phyloP scores from a whole-genome alignment of 768 basidiomycete species.

The Lactarius hatsudake region DNA sequence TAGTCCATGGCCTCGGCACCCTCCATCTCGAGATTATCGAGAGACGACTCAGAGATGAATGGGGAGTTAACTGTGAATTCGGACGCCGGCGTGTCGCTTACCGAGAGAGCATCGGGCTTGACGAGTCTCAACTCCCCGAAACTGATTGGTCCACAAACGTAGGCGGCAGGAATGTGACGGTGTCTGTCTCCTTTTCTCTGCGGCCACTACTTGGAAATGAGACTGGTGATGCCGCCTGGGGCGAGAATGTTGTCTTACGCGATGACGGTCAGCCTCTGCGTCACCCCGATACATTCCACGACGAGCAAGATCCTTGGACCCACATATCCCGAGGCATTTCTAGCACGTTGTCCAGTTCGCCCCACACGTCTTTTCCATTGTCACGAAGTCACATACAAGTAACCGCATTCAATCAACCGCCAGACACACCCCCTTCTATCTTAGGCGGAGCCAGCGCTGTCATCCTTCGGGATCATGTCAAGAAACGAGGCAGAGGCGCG shows the following conservation, averaged over 20 bases:
- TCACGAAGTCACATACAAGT: constrained; percentile 63
- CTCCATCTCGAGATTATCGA: constrained; percentile 89
- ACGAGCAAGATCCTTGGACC: constrained; percentile 42
- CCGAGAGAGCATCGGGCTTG: constrained; percentile 53
- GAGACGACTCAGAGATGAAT: constrained; percentile 76
- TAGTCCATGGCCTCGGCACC: constrained; percentile 81
- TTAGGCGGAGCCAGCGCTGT: constrained; percentile 63
- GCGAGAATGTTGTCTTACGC: constrained; percentile 71
- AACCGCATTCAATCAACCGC: constrained; percentile 42
- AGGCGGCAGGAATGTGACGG: constrained; percentile 51
- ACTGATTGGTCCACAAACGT: constrained; percentile 63
- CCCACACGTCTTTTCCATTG: constrained; percentile 70
- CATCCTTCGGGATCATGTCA: constrained; percentile 60
- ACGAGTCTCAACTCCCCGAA: constrained; percentile 30
- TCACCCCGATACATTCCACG: constrained; percentile 48
- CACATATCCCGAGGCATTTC: constrained; percentile 67
- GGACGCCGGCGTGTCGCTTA: constrained; percentile 78
- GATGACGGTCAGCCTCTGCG: constrained; percentile 49
- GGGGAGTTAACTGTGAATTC: constrained; percentile 73
- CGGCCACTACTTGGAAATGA: constrained; percentile 54
- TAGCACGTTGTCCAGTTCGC: constrained; percentile 72
- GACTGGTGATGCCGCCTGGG: constrained; percentile 66
- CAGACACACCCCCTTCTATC: constrained; percentile 45
- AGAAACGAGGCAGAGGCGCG: constrained; percentile 63
- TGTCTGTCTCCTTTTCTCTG: constrained; percentile 54